These are phyloP conservation scores for Karstenula rhodostoma DNA, from an alignment of 2,329 filamentous ascomycete species.

Conservation along the genomic window DNA sequence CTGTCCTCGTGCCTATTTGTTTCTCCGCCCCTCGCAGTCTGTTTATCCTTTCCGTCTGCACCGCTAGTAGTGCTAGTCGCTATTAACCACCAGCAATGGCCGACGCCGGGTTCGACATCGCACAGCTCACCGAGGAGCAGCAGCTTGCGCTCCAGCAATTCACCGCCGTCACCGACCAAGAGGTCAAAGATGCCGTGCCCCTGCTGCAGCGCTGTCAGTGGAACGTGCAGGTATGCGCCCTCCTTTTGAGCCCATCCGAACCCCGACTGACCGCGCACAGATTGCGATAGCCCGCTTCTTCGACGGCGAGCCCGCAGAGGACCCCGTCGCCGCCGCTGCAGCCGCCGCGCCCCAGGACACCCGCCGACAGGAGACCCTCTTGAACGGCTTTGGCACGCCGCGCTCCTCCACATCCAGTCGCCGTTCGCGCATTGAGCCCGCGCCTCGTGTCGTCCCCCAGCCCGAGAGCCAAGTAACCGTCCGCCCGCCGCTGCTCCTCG, in stretches of 20 bases:
- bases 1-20: not conserved
- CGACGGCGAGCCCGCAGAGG: conserved; percentile 87
- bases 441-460: conserved; percentile 84
- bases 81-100: conserved; percentile 41
- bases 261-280: conserved; percentile 55
- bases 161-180: conserved; percentile 85
- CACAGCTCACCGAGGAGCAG: conserved; percentile 77
- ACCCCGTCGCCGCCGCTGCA: conserved; percentile 76
- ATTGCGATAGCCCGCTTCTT: conserved; percentile 98
- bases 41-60: not conserved
- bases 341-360: conserved; percentile 67
- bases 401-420: conserved; percentile 42
- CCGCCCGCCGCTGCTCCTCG: conserved; percentile 77
- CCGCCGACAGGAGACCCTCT: conserved; percentile 76
- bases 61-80: not conserved
- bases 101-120: conserved; percentile 62
- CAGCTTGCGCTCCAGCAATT: conserved; percentile 88
- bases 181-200: conserved; percentile 76
- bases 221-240: conserved; percentile 80
- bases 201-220: conserved; percentile 88
- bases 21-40: not conserved
- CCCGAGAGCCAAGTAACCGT: conserved; percentile 70
- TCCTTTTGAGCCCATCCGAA: not conserved
- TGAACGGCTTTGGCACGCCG: conserved; percentile 56
- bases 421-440: conserved; percentile 65